These are phyloP conservation scores for Xylaria polymorpha DNA, from an alignment of 2,329 filamentous ascomycete genomes.

Conservation along the genomic window DNA sequence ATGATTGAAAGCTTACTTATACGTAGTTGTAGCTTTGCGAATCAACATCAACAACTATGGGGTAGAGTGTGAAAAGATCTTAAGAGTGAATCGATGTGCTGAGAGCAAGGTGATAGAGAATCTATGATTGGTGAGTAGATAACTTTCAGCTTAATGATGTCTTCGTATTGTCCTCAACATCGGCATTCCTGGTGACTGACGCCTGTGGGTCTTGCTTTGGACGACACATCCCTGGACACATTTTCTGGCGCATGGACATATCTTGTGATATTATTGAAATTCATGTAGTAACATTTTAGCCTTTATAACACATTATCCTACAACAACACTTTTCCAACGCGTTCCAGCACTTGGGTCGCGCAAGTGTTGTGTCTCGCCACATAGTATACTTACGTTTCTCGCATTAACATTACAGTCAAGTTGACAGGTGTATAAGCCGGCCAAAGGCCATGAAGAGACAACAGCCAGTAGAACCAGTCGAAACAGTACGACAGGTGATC, in stretches of 20 bases:
- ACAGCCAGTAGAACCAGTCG: background rate
- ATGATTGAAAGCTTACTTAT: background rate
- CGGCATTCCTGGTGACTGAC: background rate
- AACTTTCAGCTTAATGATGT: background rate
- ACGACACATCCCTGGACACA: background rate
- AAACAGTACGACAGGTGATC: background rate
- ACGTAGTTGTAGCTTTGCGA: background rate
- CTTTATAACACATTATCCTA: slow-evolving; percentile 6
- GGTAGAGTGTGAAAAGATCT: background rate
- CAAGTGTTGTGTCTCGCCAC: slow-evolving; percentile 28
- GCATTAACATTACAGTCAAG: slow-evolving; percentile 41
- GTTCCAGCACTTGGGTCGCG: slow-evolving; percentile 48
- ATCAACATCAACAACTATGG: background rate
- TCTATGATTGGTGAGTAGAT: background rate
- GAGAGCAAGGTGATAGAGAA: background rate
- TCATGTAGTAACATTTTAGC: background rate
- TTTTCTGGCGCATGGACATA: background rate
- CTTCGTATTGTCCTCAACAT: background rate
- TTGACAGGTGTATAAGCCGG: slow-evolving; percentile 7
- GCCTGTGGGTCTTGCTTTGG: background rate
- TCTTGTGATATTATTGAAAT: slow-evolving; percentile 11
- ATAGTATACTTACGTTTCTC: slow-evolving; percentile 23
- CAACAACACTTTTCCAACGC: slow-evolving; percentile 32
- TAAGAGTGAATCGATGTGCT: background rate
- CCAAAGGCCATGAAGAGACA: background rate